phyloP scores from a whole-genome alignment of 2,329 filamentous ascomycete species.

The Fusarium sp. region DNA sequence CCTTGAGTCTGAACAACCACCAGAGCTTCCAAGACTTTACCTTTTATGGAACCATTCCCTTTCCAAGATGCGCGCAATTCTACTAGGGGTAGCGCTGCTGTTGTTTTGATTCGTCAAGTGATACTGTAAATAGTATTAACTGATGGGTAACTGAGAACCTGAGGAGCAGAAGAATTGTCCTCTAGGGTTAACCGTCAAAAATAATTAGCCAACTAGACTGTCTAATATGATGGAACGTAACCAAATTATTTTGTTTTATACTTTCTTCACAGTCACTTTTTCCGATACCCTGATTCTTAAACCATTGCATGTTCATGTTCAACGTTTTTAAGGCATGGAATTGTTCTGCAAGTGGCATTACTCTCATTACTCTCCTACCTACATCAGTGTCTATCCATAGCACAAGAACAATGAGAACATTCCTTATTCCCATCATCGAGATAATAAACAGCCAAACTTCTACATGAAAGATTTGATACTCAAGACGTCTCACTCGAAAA shows the following conservation, averaged over 20 bases:
- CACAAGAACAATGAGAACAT: neutral
- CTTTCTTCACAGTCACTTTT: neutral
- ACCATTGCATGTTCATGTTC: neutral
- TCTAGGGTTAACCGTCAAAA: neutral
- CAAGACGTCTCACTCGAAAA: neutral
- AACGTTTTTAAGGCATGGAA: neutral
- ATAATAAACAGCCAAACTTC: neutral
- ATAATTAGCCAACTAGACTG: neutral
- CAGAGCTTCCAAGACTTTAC: slow-evolving; percentile 16
- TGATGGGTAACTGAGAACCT: neutral
- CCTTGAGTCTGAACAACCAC: neutral
- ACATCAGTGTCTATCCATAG: neutral
- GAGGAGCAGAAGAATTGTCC: neutral
- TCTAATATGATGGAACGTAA: neutral
- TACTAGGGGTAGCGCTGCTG: slow-evolving; percentile 8
- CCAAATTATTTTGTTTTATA: neutral
- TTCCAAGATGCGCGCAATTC: neutral
- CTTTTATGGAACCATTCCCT: slow-evolving; percentile 14
- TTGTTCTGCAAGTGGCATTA: neutral
- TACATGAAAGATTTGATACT: neutral
- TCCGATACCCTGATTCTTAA: neutral
- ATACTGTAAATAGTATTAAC: neutral
- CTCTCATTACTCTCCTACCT: neutral
- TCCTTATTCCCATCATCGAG: neutral
- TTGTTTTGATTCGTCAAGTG: neutral